Evolutionary conservation across 352 stramenopile genomes (phyloP).

Genomic region (Globisporangium ultimum): DNA sequence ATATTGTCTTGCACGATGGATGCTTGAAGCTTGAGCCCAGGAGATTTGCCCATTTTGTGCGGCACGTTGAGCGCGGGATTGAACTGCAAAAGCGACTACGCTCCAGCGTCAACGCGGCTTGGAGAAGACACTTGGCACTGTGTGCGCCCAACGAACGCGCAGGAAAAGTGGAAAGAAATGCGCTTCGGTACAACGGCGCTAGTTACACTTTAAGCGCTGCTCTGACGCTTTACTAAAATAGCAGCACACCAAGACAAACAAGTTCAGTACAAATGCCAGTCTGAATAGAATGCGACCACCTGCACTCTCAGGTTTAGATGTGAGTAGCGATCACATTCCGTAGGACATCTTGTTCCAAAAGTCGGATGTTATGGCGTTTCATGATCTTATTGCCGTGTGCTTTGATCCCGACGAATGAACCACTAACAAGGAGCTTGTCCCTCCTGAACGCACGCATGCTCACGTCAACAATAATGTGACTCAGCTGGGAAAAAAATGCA

Average conservation of each 20-base stretch:
- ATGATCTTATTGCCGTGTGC: not conserved
- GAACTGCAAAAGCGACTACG: too few species aligned
- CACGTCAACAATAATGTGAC: not conserved
- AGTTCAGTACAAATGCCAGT: not conserved
- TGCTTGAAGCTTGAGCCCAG: conserved; percentile 52
- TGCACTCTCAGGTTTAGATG: too few species aligned
- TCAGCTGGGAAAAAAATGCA: too few species aligned
- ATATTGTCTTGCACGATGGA: conserved; percentile 85
- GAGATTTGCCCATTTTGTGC: conserved; percentile 49
- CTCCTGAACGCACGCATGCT: not conserved
- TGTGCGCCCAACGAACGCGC: not conserved
- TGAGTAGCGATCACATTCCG: not conserved
- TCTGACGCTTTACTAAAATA: conserved; percentile 3
- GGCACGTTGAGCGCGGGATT: not conserved
- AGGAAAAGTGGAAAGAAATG: conserved; percentile 2
- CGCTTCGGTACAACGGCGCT: not conserved
- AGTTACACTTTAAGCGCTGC: not conserved
- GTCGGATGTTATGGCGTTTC: conserved; percentile 3
- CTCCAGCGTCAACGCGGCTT: not conserved
- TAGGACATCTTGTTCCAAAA: not conserved
- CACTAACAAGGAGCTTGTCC: not conserved
- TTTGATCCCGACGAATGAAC: too few species aligned
- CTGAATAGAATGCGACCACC: not conserved
- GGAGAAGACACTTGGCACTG: not conserved
- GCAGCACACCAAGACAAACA: not conserved